Conservation (phyloP, 345 rosid species). For the Gossypium rotundifolium region DNA sequence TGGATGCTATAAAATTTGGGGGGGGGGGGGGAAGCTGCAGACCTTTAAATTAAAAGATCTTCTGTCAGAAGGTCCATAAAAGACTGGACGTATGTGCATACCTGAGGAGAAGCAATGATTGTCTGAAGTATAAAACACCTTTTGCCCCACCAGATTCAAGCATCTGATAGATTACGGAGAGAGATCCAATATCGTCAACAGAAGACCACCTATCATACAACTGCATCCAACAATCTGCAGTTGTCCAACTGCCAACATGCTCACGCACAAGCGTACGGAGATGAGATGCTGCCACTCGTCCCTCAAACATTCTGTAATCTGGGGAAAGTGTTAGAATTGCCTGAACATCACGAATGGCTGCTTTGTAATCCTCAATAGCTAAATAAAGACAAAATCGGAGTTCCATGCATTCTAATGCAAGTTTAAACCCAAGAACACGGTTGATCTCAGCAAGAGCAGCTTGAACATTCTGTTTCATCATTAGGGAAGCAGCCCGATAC, state of each 20-base stretch:
- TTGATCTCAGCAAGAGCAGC: constrained; percentile 88
- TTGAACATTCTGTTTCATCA: constrained; percentile 69
- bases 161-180: constrained; percentile 98
- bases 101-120: constrained; percentile 94
- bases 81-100: constrained; percentile 16
- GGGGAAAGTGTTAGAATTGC: constrained; percentile 87
- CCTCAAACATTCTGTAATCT: constrained; percentile 84
- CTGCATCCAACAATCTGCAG: constrained; percentile 99
- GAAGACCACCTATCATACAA: constrained; percentile 92
- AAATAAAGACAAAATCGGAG: constrained; percentile 93
- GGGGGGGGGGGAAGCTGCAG: not conserved
- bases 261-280: constrained; percentile 83
- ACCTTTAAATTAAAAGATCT: not conserved
- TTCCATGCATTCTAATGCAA: constrained; percentile 88
- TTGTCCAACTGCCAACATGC: constrained; percentile 86
- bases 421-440: constrained; percentile 84
- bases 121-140: constrained; percentile 90
- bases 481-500: constrained; percentile 77
- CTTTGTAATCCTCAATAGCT: constrained; percentile 73
- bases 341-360: constrained; percentile 93
- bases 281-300: constrained; percentile 86
- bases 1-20: not conserved
- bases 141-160: constrained; percentile 90
- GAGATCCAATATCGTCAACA: constrained; percentile 95
- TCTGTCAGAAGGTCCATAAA: not conserved